These are phyloP conservation scores for Zygosaccharomyces gambellarensis DNA, from an alignment of 805 yeast genomes.

Conservation along the genomic window DNA sequence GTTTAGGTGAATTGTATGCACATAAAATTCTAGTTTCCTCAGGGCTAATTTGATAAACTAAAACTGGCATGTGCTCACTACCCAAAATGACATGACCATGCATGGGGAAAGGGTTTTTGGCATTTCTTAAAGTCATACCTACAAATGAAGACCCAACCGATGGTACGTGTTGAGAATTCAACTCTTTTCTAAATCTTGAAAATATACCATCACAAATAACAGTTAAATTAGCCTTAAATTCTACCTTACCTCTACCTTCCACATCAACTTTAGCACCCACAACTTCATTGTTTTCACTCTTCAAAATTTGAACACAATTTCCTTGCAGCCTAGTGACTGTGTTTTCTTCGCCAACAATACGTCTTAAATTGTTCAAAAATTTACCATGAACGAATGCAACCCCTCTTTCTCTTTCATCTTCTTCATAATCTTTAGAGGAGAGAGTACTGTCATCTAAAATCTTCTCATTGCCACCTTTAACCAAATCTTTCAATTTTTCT, in stretches of 20 bases:
- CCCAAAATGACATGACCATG: constrained; percentile 92
- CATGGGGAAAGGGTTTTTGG: constrained; percentile 64
- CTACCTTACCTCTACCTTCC: constrained; percentile 38
- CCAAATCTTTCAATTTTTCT: constrained; percentile 51
- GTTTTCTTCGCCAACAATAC: constrained; percentile 59
- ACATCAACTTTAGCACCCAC: constrained; percentile 67
- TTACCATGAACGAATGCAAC: constrained; percentile 92
- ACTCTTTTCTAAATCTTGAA: constrained; percentile 80
- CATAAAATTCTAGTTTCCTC: constrained; percentile 84
- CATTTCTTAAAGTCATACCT: constrained; percentile 71
- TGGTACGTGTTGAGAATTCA: constrained; percentile 59
- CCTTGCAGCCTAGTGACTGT: constrained; percentile 81
- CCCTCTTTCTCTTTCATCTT: constrained; percentile 56
- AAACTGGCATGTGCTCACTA: constrained; percentile 70
- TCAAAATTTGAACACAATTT: constrained; percentile 64
- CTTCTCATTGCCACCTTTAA: constrained; percentile 55
- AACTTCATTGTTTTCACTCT: constrained; percentile 53
- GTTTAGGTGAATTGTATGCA: constrained; percentile 67
- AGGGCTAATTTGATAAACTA: constrained; percentile 81
- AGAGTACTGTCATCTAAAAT: constrained; percentile 48
- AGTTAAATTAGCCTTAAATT: constrained; percentile 58
- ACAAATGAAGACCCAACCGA: constrained; percentile 76
- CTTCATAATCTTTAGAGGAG: constrained; percentile 50
- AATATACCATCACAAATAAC: constrained; percentile 90
- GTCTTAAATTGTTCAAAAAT: constrained; percentile 71